Percentiles rank a stretch among this genome's conserved stretches.
phyloP scores from a whole-genome alignment of 2,329 filamentous ascomycete species.

The Microdochium trichocladiopsis region DNA sequence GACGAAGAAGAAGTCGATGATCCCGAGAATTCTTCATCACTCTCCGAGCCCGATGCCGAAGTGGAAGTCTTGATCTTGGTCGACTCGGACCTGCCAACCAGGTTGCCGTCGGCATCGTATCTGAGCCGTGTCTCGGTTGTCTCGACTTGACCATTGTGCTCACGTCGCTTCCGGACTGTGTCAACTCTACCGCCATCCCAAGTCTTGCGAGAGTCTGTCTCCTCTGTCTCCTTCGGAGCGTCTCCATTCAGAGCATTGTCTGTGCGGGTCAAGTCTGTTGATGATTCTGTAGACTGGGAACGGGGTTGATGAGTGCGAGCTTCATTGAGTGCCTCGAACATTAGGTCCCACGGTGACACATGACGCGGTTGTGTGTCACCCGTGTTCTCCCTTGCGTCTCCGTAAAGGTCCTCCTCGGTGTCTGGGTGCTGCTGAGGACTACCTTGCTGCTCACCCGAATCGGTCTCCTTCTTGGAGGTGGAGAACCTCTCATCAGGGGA shows the following conservation, averaged over 20 bases:
- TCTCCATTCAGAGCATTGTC: neutral
- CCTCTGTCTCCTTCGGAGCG: neutral
- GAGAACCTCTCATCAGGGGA: neutral
- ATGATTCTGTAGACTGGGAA: neutral
- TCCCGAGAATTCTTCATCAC: neutral
- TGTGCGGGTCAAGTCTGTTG: neutral
- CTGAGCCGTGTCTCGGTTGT: constrained; percentile 7
- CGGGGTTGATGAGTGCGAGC: neutral
- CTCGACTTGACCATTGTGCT: constrained; percentile 5
- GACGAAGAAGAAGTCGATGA: neutral
- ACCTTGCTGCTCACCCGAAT: neutral
- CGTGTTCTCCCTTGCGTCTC: neutral
- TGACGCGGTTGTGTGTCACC: neutral
- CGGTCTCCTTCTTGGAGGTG: neutral
- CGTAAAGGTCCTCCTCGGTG: constrained; percentile 10
- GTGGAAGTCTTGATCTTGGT: constrained; percentile 8
- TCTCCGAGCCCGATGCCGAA: constrained; percentile 2
- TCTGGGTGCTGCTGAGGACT: constrained; percentile 3
- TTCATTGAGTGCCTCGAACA: neutral
- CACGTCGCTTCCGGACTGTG: constrained; percentile 6
- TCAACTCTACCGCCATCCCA: constrained; percentile 15
- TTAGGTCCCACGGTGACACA: neutral
- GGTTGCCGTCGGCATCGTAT: constrained; percentile 13
- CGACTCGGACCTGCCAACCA: constrained; percentile 6
- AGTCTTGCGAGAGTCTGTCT: constrained; percentile 6